phyloP scores from a whole-genome alignment of 345 rosid genomes.

The Viola odorata region DNA sequence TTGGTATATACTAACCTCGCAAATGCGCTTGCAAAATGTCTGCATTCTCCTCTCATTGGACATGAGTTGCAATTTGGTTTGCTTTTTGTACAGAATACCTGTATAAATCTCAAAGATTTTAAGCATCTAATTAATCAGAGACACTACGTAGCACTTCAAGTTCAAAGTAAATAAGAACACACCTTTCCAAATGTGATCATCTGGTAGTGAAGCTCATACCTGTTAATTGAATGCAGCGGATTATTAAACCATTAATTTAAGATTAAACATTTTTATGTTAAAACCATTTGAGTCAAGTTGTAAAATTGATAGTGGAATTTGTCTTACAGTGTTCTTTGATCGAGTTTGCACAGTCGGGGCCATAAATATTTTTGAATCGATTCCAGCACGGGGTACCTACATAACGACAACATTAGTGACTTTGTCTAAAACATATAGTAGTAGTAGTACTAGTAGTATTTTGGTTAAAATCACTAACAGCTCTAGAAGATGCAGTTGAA shows the following conservation, averaged over 20 bases:
- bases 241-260: conserved; percentile 15
- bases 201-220: conserved; percentile 32
- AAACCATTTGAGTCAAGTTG: conserved; percentile 6
- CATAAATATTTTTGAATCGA: conserved; percentile 27
- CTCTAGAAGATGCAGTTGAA: conserved; percentile 29
- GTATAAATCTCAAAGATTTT: conserved; percentile 14
- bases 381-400: conserved; percentile 29
- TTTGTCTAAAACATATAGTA: conserved; percentile 1
- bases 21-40: conserved; percentile 67
- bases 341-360: conserved; percentile 31
- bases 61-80: conserved; percentile 76
- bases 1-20: conserved; percentile 45
- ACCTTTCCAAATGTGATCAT: conserved; percentile 33
- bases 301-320: conserved; percentile 9
- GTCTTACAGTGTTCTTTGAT: conserved; percentile 26
- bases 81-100: conserved; percentile 71
- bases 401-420: conserved; percentile 1
- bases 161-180: not conserved
- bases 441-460: not conserved
- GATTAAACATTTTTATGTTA: conserved; percentile 4
- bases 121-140: conserved; percentile 9
- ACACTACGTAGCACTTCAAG: conserved; percentile 3
- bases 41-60: conserved; percentile 73
- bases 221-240: conserved; percentile 16
- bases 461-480: conserved; percentile 19